Conservation (phyloP, 169 alveolate species). For the Cryptosporidium tyzzeri region DNA sequence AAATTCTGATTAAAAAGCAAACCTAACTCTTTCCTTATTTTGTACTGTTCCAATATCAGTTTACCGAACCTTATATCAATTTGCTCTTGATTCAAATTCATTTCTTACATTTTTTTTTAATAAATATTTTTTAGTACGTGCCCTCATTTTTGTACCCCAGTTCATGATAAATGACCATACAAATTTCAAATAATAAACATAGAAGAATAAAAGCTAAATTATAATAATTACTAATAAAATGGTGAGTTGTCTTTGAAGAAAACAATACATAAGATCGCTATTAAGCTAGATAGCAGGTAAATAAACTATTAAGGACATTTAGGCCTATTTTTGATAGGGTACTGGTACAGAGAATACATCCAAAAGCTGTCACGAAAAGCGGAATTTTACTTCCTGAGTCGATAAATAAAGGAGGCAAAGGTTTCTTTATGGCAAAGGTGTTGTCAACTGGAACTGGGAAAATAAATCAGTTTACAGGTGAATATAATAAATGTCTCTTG, state of each 20-base stretch:
- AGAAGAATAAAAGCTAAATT: neutral
- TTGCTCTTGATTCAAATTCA: slow-evolving; percentile 15
- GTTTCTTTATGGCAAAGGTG: slow-evolving; percentile 26
- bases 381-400: slow-evolving; percentile 60
- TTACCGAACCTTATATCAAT: slow-evolving; percentile 13
- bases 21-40: slow-evolving; percentile 32
- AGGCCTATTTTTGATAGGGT: slow-evolving; percentile 63
- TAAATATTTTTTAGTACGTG: neutral
- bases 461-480: slow-evolving; percentile 37
- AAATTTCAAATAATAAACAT: neutral
- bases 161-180: neutral
- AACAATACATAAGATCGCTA: neutral
- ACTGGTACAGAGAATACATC: slow-evolving; percentile 49
- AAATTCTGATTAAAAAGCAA: neutral
- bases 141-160: neutral
- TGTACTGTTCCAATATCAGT: slow-evolving; percentile 46
- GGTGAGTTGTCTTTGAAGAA: neutral
- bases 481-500: slow-evolving; percentile 10
- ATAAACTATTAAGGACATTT: slow-evolving; percentile 24
- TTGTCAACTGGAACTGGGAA: slow-evolving; percentile 45
- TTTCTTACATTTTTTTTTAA: neutral
- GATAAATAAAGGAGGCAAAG: neutral
- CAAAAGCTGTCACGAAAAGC: slow-evolving; percentile 27
- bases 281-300: slow-evolving; percentile 13
- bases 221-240: neutral